Base-by-base conservation (phyloP, 2,329 filamentous ascomycete species). In the Penicillium frequentans region DNA sequence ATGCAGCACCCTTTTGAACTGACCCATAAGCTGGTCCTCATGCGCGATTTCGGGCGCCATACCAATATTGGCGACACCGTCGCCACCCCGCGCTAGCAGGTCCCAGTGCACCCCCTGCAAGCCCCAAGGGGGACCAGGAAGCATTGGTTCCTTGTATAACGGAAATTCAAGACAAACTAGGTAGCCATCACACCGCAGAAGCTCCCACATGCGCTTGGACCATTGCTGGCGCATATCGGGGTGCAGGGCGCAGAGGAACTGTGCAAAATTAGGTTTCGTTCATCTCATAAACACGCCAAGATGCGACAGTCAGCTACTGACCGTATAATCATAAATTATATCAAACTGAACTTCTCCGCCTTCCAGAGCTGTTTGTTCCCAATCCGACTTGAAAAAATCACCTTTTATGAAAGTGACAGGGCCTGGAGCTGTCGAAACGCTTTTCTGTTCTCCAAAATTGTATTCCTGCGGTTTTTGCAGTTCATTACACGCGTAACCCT, bases 331-430 rank as follows among this genome's bases (percentile, higher is more conserved):
- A 70, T 82, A 87, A 47, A 87, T 81, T 37, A 87, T 69, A 75
- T 92, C 89, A 73, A 90, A 92, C 14, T 50, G 52, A 5, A 35
- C 3, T n/a, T n/a, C n/a, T 50, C 44, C 26, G 42, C 21, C 2
- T 16, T 46, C 21, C 9, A n/a, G n/a, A 2, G n/a, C 44, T 74
- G 77, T 49, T 52, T 71, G 43, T 35, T 82, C 66, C 81, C 86
- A 88, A 1, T 77, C 81, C 54, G 86, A 78, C 6, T 77, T 75
- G 70, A 91, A 91, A 71, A 90, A 91, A 65, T 92, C 87, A 1
- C 83, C 87, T 2, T 73, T 67, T 5, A 89, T 59, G 76, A 86
- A 89, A 2, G 77, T 79, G 26, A 83, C 76, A 3, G 67, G 68
- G 0, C 88, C 88, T 16, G 24, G 45, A 1, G 39, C 35, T 14